Base-by-base conservation (phyloP, 2,329 filamentous ascomycete genomes). In the Beauveria rudraprayagi region DNA sequence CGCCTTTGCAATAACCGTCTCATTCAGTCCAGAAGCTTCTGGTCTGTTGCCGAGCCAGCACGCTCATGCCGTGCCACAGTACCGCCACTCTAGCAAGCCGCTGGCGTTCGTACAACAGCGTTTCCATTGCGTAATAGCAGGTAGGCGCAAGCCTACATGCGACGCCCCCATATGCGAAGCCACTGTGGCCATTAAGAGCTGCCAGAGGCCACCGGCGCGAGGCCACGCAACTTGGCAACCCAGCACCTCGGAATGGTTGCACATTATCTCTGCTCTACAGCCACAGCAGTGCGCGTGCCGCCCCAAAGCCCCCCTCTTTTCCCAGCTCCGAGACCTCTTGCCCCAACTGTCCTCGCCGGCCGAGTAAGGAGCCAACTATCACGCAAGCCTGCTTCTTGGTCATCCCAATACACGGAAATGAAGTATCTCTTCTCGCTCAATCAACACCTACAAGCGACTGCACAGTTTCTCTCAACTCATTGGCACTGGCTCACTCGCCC, bases 61-160 rank as follows among this genome's bases (percentile, higher is more conserved):
- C n/a, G 43, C 43, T 16, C 34, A 16, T 37, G 28, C 14, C 26
- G 28, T 43, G 19, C 17, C 16, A 22, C 14, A 34, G 26, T 26
- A 22, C 4, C n/a, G 17, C n/a, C 28, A 14, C 9, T 46, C 16
- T 34, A 3, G 41, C 11, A 40, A n/a, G 48, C 26, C 26, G 16
- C 44, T 26, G 9, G 37, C 17, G 53, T 10, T 56, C 16, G 14
- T 28, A 26, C 14, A 48, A 6, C 10, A 24, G 46, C 30, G 19
- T 58, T 51, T 41, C 9, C 46, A 24, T 58, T 58, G 56, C 56
- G 56, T 58, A 58, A 58, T 58, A 24, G 34, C 26, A 56, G 44
- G 55, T 44, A 37, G 11, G 22, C 34, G 10, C 17, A n/a, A 56
- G 34, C 34, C 40, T 3, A n/a, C 53, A 46, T 37, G 41, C n/a